These are phyloP conservation scores for Venturia asperata DNA, from an alignment of 2,329 filamentous ascomycete species.

Conservation along the genomic window DNA sequence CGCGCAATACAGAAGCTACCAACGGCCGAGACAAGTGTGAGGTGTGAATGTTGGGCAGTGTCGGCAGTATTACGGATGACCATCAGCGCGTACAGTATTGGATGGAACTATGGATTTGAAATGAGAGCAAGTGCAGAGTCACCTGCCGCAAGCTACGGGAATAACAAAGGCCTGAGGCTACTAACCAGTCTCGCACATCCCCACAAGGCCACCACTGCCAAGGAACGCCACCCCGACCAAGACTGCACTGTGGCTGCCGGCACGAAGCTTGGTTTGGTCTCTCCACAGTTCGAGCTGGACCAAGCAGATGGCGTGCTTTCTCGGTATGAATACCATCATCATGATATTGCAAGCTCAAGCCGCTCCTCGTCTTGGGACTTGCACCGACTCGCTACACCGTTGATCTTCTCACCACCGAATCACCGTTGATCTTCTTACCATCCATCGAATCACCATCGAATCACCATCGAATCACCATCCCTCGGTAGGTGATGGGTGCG, in stretches of 20 bases:
- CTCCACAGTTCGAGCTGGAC: neutral
- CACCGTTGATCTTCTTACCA: no score
- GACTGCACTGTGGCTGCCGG: neutral
- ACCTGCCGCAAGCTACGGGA: neutral
- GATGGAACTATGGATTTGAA: neutral
- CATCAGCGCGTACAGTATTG: no score
- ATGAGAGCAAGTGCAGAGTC: neutral
- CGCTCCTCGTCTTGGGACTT: neutral
- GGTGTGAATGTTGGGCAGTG: no score
- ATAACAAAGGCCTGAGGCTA: neutral
- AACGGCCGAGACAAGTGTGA: no score
- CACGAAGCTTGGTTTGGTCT: slow-evolving; percentile 2
- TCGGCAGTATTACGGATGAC: no score
- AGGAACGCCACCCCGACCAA: neutral
- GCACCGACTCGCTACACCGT: neutral
- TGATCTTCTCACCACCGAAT: neutral
- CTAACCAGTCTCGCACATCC: neutral
- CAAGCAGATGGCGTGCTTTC: no score
- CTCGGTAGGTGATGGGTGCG: neutral
- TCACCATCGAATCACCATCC: no score
- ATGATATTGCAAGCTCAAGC: neutral
- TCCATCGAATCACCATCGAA: no score
- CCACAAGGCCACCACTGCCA: neutral
- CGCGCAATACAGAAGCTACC: no score
- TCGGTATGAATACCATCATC: no score